Base-by-base conservation (phyloP, 768 basidiomycete genomes). In the Kwoniella pini region DNA sequence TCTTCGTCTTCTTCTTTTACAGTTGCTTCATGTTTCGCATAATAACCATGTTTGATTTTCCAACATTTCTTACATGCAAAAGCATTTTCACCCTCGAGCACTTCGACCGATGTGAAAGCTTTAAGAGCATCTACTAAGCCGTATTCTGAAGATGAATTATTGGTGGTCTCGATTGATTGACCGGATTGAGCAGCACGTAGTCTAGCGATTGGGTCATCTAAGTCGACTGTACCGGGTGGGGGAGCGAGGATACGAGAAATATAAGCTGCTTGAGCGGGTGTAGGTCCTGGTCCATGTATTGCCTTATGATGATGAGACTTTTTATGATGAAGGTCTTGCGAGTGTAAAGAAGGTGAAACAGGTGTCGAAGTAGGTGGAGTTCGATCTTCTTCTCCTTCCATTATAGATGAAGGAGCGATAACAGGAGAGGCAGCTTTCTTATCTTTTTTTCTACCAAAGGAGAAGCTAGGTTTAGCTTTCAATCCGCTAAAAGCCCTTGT, bases 1-100 rank as follows among this genome's bases (percentile, higher is more conserved):
- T 64, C 67, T 46, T 73, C 69, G 61, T 76, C 66, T 46, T 70
- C 77, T 46, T 75, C 76, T 51, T 60, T 38, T 52, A 69, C 49
- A 31, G 58, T 63, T 45, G 65, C 27, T 40, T 60, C 56, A 40
- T 68, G 63, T 13, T 59, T 43, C 45, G 80, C 75, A 65, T 86
- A 84, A 57, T 82, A 77, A 17, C 88, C 88, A 40, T 67, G 63
- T 48, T 77, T 75, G 60, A 91, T 86, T 81, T 91, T 93, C 94
- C 94, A 98, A 79, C 94, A 98, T 52, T 88, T 83, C 65, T 88
- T 84, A 76, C 94, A 98, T 0, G 92, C 92, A 54, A 96, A 93
- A 81, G 87, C 88, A 69, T 98, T 96, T 69, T 96, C 94, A 0
- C 91, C 91, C 67, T 96, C 90, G 31, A 98, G 80, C 6, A 90